Evolutionary conservation across 2,329 filamentous ascomycete species (phyloP), one percentile per base, ranked within the genome.

Genomic region (Gliomastix tumulicola): DNA sequence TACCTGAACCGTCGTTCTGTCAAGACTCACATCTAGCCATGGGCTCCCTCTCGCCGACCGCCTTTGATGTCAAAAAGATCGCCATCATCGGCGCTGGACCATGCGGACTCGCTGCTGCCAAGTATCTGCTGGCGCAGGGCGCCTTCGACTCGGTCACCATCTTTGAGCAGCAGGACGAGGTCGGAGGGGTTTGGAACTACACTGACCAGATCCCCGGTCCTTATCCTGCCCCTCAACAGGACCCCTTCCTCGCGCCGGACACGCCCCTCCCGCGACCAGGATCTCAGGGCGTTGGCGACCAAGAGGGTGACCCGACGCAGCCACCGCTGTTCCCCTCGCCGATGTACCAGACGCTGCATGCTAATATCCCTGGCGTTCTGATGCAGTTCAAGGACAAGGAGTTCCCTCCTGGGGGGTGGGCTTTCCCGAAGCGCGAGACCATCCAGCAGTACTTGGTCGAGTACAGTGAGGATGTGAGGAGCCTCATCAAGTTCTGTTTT

Each of bases 151-250:
- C 67, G 21, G 80, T 97, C 41, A 75, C 80, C 41, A 60, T 96
- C 27, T 94, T 84, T 50, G 92, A 97, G 59, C 87, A 95, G 59
- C 80, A 88, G 45, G 65, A 71, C 31, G 71, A 76, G 33, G 74
- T 84, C 7, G 90, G 88, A 39, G 90, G 92, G 3, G 76, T 92
- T 9, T 97, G 90, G 90, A 83, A 88, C 50, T 88, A 94, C 57
- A 80, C 72, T 43, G 63, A 67, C 20, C 59, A 56, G 41, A 69
- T 57, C 38, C 67, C 54, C 43, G 71, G 47, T 46, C 64, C 53
- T 41, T 71, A 52, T 47, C 70, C 47, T 22, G 65, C 90, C 25
- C 88, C 88, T 7, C 83, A 88, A 53, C 77, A 77, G n/a, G 72
- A 75, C 48, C 73, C 78, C 19, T 74, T 74, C 49, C 69, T 71